Evolutionary conservation across 2,329 filamentous ascomycete genomes (phyloP).

Genomic region (Ascochyta pisi): DNA sequence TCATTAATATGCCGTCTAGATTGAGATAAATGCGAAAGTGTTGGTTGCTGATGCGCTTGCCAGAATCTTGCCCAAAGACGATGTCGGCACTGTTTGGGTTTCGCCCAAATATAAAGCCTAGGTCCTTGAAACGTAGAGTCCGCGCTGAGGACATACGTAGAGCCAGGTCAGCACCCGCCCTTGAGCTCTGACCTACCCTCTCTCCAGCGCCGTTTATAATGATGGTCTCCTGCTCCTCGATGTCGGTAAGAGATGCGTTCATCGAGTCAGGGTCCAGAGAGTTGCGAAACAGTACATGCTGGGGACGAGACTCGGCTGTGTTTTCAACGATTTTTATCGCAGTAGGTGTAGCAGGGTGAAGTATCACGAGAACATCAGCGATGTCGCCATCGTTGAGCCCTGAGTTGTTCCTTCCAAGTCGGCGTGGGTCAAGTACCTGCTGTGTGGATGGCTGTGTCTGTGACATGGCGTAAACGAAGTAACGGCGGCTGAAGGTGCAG

Average conservation of each 20-base stretch:
- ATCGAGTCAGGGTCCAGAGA: constrained; percentile 51
- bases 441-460: constrained; percentile 74
- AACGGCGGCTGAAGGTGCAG: background rate
- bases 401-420: constrained; percentile 79
- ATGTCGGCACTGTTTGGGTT: constrained; percentile 76
- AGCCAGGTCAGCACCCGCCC: constrained; percentile 67
- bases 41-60: constrained; percentile 84
- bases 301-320: constrained; percentile 59
- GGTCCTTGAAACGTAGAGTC: constrained; percentile 66
- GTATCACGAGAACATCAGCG: constrained; percentile 85
- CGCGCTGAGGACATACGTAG: constrained; percentile 74
- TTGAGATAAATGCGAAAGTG: constrained; percentile 96
- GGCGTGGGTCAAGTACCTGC: constrained; percentile 79
- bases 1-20: constrained; percentile 83
- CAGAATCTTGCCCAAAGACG: constrained; percentile 67
- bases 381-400: constrained; percentile 83
- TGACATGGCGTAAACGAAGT: background rate
- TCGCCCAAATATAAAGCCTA: constrained; percentile 88
- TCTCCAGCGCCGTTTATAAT: constrained; percentile 53
- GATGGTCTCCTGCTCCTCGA: constrained; percentile 55
- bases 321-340: constrained; percentile 74
- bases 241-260: constrained; percentile 44
- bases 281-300: constrained; percentile 63
- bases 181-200: constrained; percentile 25
- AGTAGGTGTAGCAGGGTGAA: constrained; percentile 77